Base-by-base conservation (phyloP, 163 green algal genomes). In the Chlorella variabilis region DNA sequence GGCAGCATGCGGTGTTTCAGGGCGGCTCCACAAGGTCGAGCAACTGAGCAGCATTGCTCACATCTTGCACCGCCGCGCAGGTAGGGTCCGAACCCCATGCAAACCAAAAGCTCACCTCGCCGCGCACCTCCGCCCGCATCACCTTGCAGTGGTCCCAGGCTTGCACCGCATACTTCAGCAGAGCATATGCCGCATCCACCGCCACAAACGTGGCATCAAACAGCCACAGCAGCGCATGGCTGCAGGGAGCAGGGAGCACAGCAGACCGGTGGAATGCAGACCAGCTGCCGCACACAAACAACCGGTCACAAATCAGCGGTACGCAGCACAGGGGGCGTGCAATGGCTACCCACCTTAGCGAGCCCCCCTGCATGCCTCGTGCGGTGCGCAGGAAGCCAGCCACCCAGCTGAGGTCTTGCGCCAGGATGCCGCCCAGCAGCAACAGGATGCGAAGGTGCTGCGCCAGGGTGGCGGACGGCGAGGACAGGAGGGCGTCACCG, bases 401-500 rank as follows among this genome's bases (percentile, higher is more conserved):
- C 54, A 90, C 78, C 82, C 81, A 88, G 63, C 68, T 65, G 31
- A 69, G 41, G 39, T 84, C 67, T 63, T 83, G 70, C 36, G 36
- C 77, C 34, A 89, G 74, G 31, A 90, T 87, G 63, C 77, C 77
- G 7, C 34, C 31, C 61, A 90, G 73, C 56, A 90, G 74, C 27
- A 58, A 48, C 42, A 84, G 33, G 56, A 62, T 82, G 63, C 84
- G 74, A 29, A 70, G 27, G 58, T 87, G 85, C 34, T 85, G 65
- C 1, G 70, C 39, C n/a, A 38, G 59, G 34, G 73, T 71, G 49
- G 86, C 73, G 18, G 42, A 61, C 27, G 86, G 83, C 3, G 77
- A 86, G 58, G 59, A 84, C 51, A 90, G 77, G 36, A 90, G 84
- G 18, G 77, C 84, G 8, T 90, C 85, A 1, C 76, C 75, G 4